A percentile compares a stretch with the other conserved stretches of the same genome.
Evolutionary conservation across 192 early-diverging fungal genomes (phyloP).

Genomic region (Rhizophagus prolifer): DNA sequence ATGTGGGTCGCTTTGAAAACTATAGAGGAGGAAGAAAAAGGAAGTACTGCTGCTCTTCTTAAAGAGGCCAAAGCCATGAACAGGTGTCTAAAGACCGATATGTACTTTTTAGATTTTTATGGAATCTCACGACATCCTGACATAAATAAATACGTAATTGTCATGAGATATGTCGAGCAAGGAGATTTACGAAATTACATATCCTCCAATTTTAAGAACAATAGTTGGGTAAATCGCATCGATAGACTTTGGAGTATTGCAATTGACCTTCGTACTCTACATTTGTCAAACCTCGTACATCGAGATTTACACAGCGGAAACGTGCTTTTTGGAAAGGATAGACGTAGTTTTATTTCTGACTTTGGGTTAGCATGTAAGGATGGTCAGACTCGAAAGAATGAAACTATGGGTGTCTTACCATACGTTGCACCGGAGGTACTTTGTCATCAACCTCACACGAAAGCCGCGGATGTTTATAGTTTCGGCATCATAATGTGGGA

Average conservation of each 20-base stretch:
- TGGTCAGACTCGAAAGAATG: background rate
- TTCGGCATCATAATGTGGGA: constrained; percentile 13
- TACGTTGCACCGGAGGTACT: constrained; percentile 7
- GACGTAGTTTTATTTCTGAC: background rate
- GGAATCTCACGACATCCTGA: constrained; percentile 36
- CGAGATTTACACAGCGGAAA: constrained; percentile 6
- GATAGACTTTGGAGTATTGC: background rate
- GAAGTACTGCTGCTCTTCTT: constrained; percentile 26
- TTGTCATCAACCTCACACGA: background rate
- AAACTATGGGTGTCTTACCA: background rate
- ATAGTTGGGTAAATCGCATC: constrained; percentile 18
- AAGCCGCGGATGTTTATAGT: constrained; percentile 11
- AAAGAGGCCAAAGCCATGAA: constrained; percentile 26
- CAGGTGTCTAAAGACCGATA: background rate
- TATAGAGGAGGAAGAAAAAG: constrained; percentile 34
- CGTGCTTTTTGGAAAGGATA: background rate
- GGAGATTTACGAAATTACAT: constrained; percentile 39
- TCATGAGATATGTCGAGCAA: constrained; percentile 39
- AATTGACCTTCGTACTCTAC: background rate
- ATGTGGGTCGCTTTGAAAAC: constrained; percentile 27
- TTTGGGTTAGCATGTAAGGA: background rate
- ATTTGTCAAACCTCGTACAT: background rate
- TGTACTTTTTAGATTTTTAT: constrained; percentile 21
- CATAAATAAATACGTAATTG: constrained; percentile 39
- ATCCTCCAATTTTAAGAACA: constrained; percentile 21